A percentile compares a stretch with the other conserved stretches of the same genome.
These are phyloP conservation scores for Neurospora sp. DNA, from an alignment of 2,329 filamentous ascomycete genomes.

Conservation along the genomic window DNA sequence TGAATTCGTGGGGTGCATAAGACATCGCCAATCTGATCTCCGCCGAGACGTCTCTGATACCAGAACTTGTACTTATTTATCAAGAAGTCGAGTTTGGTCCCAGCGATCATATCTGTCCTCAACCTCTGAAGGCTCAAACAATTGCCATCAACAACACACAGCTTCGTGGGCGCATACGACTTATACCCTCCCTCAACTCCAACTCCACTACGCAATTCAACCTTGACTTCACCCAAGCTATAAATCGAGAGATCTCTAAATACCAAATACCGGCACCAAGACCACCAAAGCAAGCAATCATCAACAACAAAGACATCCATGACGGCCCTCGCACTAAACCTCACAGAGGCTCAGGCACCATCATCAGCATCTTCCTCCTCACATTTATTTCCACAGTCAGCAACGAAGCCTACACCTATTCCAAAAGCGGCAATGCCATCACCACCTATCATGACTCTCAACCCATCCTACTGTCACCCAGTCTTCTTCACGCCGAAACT, in stretches of 20 bases:
- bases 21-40: neutral
- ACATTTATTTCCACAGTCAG: constrained; percentile 1
- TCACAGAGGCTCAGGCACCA: neutral
- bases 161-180: neutral
- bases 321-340: neutral
- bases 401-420: constrained; percentile 18
- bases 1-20: neutral
- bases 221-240: neutral
- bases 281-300: neutral
- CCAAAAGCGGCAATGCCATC: constrained; percentile 11
- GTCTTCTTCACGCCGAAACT: constrained; percentile 65
- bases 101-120: neutral
- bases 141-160: neutral
- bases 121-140: neutral
- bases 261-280: neutral
- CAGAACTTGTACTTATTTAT: neutral
- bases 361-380: neutral
- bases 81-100: neutral
- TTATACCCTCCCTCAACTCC: neutral
- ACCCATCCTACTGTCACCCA: constrained; percentile 55
- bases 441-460: constrained; percentile 27
- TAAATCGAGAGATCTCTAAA: neutral
- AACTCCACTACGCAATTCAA: neutral
- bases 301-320: neutral
- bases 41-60: neutral